These are phyloP conservation scores for Cercis canadensis DNA, from an alignment of 306 rosid species.

Conservation along the genomic window DNA sequence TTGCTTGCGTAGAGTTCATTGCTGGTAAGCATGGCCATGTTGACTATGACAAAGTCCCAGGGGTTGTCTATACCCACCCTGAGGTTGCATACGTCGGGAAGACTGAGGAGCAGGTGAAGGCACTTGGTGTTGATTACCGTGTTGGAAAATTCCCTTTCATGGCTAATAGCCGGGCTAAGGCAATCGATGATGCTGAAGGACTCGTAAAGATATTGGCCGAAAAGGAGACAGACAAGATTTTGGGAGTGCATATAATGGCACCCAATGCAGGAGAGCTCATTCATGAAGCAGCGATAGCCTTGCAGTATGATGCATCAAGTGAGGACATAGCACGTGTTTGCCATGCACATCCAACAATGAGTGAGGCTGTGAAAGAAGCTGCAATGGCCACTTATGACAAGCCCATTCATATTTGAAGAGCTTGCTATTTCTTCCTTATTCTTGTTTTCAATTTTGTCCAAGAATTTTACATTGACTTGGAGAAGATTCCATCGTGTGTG, in stretches of 20 bases:
- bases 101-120: constrained; percentile 98
- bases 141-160: constrained; percentile 95
- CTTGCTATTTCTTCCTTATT: constrained; percentile 26
- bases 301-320: constrained; percentile 89
- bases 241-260: constrained; percentile 98
- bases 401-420: constrained; percentile 87
- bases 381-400: constrained; percentile 99
- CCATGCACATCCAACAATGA: constrained; percentile 99
- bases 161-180: constrained; percentile 99
- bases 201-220: constrained; percentile 91
- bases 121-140: constrained; percentile 66
- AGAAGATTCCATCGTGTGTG: constrained; percentile 50
- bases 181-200: constrained; percentile 96
- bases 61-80: constrained; percentile 92
- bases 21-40: constrained; percentile 98
- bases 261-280: constrained; percentile 98
- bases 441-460: constrained; percentile 52
- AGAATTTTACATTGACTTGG: constrained; percentile 56
- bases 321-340: constrained; percentile 99
- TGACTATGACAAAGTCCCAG: constrained; percentile 98
- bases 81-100: constrained; percentile 97
- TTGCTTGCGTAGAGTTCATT: constrained; percentile 95
- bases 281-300: constrained; percentile 89
- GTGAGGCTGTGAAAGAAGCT: constrained; percentile 99
- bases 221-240: constrained; percentile 91